phyloP scores from a whole-genome alignment of 345 rosid species.

The Corymbia maculata region DNA sequence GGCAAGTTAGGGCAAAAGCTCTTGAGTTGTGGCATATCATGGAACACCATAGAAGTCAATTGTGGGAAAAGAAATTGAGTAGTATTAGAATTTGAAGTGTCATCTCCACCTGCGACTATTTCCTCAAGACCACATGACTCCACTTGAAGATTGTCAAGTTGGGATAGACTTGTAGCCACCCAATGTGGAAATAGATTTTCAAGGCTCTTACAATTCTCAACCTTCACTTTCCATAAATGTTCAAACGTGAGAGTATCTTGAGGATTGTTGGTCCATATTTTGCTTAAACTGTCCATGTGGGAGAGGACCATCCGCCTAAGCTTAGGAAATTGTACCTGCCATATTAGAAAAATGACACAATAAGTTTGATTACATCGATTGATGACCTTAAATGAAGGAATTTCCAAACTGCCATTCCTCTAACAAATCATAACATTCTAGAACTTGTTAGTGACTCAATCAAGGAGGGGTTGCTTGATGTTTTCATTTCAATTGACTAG shows the following conservation, averaged over 20 bases:
- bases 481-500: neutral
- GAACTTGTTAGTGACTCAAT: neutral
- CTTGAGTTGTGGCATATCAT: neutral
- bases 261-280: neutral
- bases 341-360: too few species aligned
- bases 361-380: fast-evolving
- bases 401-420: neutral
- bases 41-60: neutral
- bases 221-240: neutral
- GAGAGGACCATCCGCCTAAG: fast-evolving
- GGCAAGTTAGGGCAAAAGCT: neutral
- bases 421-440: neutral
- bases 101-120: neutral
- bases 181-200: neutral
- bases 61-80: fast-evolving
- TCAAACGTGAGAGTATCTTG: neutral
- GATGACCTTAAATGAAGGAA: neutral
- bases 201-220: neutral
- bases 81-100: neutral
- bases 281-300: neutral
- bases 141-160: neutral
- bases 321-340: neutral
- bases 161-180: neutral
- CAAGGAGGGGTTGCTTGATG: neutral
- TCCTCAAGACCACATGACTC: fast-evolving